Base-by-base conservation (phyloP, 768 basidiomycete genomes). In the Pulveroboletus sp. region DNA sequence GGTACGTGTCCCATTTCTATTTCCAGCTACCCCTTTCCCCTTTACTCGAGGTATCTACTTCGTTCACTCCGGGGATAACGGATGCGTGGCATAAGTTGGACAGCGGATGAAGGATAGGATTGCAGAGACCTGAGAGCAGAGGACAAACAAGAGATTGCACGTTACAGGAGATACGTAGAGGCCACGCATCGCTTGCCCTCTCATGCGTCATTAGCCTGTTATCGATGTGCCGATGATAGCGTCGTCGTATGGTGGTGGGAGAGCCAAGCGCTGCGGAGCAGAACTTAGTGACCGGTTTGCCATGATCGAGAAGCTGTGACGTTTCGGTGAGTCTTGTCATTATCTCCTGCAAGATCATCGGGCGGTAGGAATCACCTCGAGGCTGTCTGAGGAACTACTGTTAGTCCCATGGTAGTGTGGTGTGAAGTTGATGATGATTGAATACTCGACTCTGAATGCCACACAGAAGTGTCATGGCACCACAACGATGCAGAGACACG, bases 1-100 rank as follows among this genome's bases (percentile, higher is more conserved):
- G 15, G 31, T 30, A 33, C 36, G 18, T 30, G 38, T 21, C 30
- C 32, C 18, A 46, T 50, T 62, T 48, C 57, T 39, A 53, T 56
- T 55, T 27, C 11, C 28, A 47, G 43, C 21, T 18, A 3, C 37
- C 21, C 37, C 21, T 32, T 48, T 38, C 35, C 54, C 52, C 21
- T 50, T 28, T 7, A 26, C 46, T 15, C 39, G 45, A 30, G 6
- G 39, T 21, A 5, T 10, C 27, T 49, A 11, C 18, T 57, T 14
- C 50, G 40, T 38, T 27, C 33, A 11, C 26, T 37, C 45, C 51
- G 57, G 47, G 26, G 21, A 43, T 24, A 31, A 10, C 60, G 56
- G 55, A 54, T 1, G 40, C 3, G 32, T 27, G 49, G 28, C 43
- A 5, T 14, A 44, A 3, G n/a, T 10, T 18, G 27, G 35, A 21